Evolutionary conservation across 495 filamentous ascomycete genomes (phyloP).

Genomic region (Aspergillus indologenus): DNA sequence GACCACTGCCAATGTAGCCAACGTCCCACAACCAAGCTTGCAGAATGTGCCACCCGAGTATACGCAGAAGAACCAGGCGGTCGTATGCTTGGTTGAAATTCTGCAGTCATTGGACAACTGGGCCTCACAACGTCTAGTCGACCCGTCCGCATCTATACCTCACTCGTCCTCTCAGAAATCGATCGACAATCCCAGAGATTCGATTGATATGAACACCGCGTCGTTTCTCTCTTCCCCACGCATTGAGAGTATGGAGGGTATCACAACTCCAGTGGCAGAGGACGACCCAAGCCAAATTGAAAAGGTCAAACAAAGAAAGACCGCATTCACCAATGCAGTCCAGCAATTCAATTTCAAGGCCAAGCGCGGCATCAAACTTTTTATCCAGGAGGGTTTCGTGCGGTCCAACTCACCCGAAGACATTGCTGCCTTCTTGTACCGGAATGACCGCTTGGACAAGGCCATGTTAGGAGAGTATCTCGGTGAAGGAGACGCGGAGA

Average conservation of each 20-base stretch:
- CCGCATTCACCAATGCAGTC: constrained; percentile 81
- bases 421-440: constrained; percentile 78
- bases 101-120: constrained; percentile 88
- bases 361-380: constrained; percentile 83
- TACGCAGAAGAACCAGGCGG: constrained; percentile 77
- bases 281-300: constrained; percentile 92
- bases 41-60: constrained; percentile 79
- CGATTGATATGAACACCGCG: constrained; percentile 64
- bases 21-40: constrained; percentile 40
- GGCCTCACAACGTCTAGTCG: constrained; percentile 73
- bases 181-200: constrained; percentile 74
- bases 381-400: constrained; percentile 85
- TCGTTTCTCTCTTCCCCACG: constrained; percentile 48
- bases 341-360: constrained; percentile 98
- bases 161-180: constrained; percentile 60
- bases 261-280: constrained; percentile 69
- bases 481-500: constrained; percentile 86
- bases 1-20: constrained; percentile 67
- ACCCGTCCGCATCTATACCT: constrained; percentile 45
- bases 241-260: constrained; percentile 53
- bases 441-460: constrained; percentile 78
- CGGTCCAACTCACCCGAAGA: constrained; percentile 69
- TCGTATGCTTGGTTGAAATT: constrained; percentile 85
- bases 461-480: constrained; percentile 90
- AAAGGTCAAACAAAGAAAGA: constrained; percentile 90